Evolutionary conservation across 169 alveolate species (phyloP).

Genomic region (Condylostoma magnum): DNA sequence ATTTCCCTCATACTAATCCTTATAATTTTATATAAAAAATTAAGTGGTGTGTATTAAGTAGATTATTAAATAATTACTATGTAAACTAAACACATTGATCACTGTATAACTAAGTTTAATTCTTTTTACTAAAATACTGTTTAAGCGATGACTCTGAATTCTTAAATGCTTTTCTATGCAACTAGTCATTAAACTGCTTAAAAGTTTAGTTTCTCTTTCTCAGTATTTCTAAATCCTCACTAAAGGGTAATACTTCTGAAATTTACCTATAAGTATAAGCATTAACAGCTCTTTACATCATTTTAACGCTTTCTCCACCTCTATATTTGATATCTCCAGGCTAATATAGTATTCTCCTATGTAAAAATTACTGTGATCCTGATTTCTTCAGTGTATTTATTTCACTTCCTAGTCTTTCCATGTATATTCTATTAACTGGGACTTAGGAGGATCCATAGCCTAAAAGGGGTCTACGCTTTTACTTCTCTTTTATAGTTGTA

Average conservation of each 20-base stretch:
- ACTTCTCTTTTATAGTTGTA: background rate
- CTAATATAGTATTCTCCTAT: background rate
- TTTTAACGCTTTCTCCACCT: background rate
- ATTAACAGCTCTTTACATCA: constrained; percentile 3
- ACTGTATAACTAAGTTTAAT: too few relatives aligned
- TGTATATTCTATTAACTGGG: background rate
- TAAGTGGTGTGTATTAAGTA: too few relatives aligned
- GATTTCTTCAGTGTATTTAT: background rate
- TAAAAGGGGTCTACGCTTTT: background rate
- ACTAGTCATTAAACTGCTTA: too few relatives aligned
- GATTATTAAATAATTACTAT: too few relatives aligned
- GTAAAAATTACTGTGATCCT: background rate
- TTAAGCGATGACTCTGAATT: too few relatives aligned
- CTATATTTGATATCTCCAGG: background rate
- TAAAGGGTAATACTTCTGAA: constrained; percentile 7
- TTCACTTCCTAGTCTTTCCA: background rate
- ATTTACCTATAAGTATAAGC: background rate
- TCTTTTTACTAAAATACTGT: too few relatives aligned
- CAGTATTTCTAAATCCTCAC: constrained; percentile 1
- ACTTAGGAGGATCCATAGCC: background rate
- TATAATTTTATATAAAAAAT: too few relatives aligned
- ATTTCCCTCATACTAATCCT: too few relatives aligned
- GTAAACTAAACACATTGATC: too few relatives aligned
- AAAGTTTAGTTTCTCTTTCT: background rate
- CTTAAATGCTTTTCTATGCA: too few relatives aligned